phyloP scores from a whole-genome alignment of 1,139 yeast genomes.

The Komagataea norvegica region DNA sequence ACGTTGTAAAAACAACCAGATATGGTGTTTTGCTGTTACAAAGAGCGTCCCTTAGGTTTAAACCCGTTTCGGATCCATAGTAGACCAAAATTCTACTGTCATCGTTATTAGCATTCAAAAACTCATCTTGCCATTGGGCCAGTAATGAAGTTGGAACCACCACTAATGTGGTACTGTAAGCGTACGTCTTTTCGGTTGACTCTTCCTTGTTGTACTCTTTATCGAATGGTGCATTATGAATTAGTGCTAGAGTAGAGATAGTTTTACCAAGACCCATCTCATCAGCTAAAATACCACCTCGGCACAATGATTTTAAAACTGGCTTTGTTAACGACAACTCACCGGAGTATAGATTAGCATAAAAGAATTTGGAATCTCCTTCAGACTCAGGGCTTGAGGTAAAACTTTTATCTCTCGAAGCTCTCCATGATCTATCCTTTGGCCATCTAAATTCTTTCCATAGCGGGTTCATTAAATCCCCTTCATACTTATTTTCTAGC shows the following conservation, averaged over 20 bases:
- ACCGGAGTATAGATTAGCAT: slow-evolving; percentile 80
- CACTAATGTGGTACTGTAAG: slow-evolving; percentile 67
- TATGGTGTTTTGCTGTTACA: slow-evolving; percentile 61
- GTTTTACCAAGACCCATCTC: slow-evolving; percentile 98
- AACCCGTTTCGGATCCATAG: slow-evolving; percentile 60
- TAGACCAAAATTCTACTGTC: slow-evolving; percentile 49
- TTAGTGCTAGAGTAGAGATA: slow-evolving; percentile 70
- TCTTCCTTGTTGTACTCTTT: slow-evolving; percentile 13
- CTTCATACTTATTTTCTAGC: slow-evolving; percentile 42
- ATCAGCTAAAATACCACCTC: slow-evolving; percentile 93
- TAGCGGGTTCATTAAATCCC: slow-evolving; percentile 73
- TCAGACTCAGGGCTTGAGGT: slow-evolving; percentile 7
- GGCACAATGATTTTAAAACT: slow-evolving; percentile 46
- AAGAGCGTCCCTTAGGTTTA: slow-evolving; percentile 42
- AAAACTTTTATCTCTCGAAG: slow-evolving; percentile 23
- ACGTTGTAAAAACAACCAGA: slow-evolving; percentile 75
- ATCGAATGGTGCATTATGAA: slow-evolving; percentile 61
- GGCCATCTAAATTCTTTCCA: slow-evolving; percentile 88
- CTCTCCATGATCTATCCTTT: slow-evolving; percentile 35
- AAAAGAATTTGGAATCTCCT: slow-evolving; percentile 42
- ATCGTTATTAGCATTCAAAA: slow-evolving; percentile 51
- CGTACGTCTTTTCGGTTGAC: slow-evolving; percentile 39
- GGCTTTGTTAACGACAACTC: slow-evolving; percentile 72
- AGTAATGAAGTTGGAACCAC: slow-evolving; percentile 89
- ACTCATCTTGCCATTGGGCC: slow-evolving; percentile 88